Evolutionary conservation across 2,329 filamentous ascomycete genomes (phyloP).

Genomic region (Ampelomyces quisqualis): DNA sequence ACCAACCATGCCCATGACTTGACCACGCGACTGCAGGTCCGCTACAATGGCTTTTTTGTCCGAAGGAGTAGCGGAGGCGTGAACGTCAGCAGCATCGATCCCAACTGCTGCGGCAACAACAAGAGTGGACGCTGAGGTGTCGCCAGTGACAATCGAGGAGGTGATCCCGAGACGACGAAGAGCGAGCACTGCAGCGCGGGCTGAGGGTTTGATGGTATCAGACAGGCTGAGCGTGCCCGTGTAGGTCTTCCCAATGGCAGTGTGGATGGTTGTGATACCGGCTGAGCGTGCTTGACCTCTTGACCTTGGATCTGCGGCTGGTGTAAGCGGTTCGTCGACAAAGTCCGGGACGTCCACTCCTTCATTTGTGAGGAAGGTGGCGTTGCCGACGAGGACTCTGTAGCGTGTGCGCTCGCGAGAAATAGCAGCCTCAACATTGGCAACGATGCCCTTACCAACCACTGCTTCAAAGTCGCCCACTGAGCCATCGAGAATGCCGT

Average conservation of each 20-base stretch:
- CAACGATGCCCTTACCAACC: constrained; percentile 83
- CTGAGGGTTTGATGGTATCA: constrained; percentile 88
- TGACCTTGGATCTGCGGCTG: constrained; percentile 28
- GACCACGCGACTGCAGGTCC: constrained; percentile 69
- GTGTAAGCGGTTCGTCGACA: constrained; percentile 54
- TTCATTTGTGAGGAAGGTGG: constrained; percentile 71
- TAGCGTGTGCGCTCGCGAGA: constrained; percentile 70
- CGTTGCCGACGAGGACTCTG: constrained; percentile 80
- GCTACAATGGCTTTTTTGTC: constrained; percentile 87
- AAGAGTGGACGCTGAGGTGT: constrained; percentile 79
- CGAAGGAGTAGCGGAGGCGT: constrained; percentile 83
- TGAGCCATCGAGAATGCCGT: constrained; percentile 76
- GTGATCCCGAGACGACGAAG: constrained; percentile 82
- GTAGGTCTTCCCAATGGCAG: constrained; percentile 80
- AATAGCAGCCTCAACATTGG: constrained; percentile 74
- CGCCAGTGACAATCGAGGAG: constrained; percentile 90
- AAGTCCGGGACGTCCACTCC: constrained; percentile 63
- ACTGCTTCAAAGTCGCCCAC: constrained; percentile 80
- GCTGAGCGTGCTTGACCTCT: constrained; percentile 49
- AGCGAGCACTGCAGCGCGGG: constrained; percentile 75
- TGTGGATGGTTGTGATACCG: constrained; percentile 87
- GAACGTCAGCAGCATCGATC: constrained; percentile 73
- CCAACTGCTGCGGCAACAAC: constrained; percentile 82
- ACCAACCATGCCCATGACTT: constrained; percentile 88
- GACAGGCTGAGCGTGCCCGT: constrained; percentile 80